Conservation (phyloP, 345 rosid genomes). For the Cardamine chenopodiifolia region DNA sequence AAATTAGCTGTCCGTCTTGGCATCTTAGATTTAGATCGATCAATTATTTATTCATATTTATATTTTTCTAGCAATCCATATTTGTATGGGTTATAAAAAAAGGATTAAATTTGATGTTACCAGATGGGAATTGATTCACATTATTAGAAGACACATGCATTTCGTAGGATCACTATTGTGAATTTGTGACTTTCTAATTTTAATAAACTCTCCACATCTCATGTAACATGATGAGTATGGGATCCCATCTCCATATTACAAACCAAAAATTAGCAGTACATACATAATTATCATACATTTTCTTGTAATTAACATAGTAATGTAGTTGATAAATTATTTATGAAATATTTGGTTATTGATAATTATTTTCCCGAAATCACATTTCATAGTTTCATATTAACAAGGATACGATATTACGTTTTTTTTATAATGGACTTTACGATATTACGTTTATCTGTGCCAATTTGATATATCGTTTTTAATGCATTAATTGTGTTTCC, state of each 20-base stretch:
- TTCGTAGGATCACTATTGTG: slow-evolving; percentile 37
- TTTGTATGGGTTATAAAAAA: slow-evolving; percentile 16
- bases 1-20: slow-evolving; percentile 34
- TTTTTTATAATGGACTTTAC: too few species aligned
- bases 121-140: slow-evolving; percentile 44
- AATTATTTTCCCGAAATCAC: background rate
- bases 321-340: background rate
- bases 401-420: background rate
- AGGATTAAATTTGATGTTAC: slow-evolving; percentile 46
- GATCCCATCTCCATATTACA: slow-evolving; percentile 45
- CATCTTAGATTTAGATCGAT: slow-evolving; percentile 43
- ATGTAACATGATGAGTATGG: slow-evolving; percentile 64
- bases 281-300: background rate
- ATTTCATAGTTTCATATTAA: background rate
- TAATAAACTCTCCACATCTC: slow-evolving; percentile 47
- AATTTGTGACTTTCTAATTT: slow-evolving; percentile 37
- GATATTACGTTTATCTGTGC: background rate
- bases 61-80: background rate
- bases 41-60: slow-evolving; percentile 5
- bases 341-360: background rate
- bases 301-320: background rate
- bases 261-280: background rate
- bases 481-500: slow-evolving; percentile 39
- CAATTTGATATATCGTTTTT: slow-evolving; percentile 16
- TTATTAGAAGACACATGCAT: slow-evolving; percentile 53